These are phyloP conservation scores for Plantago rigida DNA, from an alignment of 305 asterid genomes.

Conservation along the genomic window DNA sequence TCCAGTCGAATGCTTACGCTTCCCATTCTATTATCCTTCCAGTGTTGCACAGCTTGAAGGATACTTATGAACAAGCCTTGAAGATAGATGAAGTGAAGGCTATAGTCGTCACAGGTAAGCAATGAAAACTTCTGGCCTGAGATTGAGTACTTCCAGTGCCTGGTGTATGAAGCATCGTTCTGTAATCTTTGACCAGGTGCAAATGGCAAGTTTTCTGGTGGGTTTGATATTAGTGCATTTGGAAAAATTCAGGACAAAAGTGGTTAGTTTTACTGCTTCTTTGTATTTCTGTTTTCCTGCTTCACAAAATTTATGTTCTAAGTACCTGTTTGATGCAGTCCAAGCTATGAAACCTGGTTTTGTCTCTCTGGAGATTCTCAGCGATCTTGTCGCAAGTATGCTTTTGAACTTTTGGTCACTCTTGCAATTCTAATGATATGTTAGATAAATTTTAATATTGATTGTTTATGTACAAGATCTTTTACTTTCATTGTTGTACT, in stretches of 20 bases:
- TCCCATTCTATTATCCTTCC: constrained; percentile 1
- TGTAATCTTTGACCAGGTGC: constrained; percentile 34
- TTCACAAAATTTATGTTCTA: too few relatives aligned
- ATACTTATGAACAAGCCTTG: constrained; percentile 53
- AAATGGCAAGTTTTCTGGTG: constrained; percentile 81
- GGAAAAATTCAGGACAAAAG: constrained; percentile 46
- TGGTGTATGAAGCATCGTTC: not conserved
- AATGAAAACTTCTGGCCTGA: not conserved
- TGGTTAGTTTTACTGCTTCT: constrained; percentile 25
- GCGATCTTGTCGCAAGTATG: constrained; percentile 14
- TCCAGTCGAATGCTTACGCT: not conserved
- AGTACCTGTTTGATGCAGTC: constrained; percentile 4
- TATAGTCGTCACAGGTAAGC: constrained; percentile 60
- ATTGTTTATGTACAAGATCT: not conserved
- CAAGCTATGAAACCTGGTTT: constrained; percentile 11
- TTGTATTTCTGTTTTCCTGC: too few relatives aligned
- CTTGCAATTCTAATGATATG: not conserved
- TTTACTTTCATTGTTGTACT: not conserved
- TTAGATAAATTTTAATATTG: not conserved
- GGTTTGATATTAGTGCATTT: constrained; percentile 84
- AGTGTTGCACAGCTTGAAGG: constrained; percentile 67
- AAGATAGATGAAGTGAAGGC: constrained; percentile 78
- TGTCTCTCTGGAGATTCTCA: constrained; percentile 11
- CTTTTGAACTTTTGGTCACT: not conserved
- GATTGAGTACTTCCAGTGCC: not conserved